Base-by-base conservation (phyloP, 2,329 filamentous ascomycete species). In the Cladophialophora psammophila region DNA sequence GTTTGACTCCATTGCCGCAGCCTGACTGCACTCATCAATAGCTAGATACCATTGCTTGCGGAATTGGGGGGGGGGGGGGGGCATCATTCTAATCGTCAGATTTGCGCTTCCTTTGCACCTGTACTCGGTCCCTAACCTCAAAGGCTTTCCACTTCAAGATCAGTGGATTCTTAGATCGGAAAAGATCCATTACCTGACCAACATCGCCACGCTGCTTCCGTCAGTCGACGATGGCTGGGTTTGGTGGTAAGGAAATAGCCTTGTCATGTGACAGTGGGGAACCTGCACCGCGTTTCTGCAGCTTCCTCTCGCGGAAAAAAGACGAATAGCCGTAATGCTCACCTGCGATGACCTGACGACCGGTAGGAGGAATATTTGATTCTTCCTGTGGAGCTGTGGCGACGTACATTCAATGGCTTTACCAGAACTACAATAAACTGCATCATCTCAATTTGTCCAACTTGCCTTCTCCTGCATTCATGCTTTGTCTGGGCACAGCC, bases 281-380 rank as follows among this genome's bases (percentile, higher is more conserved):
- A 61, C 32, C 12, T 9, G 34, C 13, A 15, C 35, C 58, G 10
- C 32, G 55, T 40, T 57, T 57, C 55, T 40, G 34, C 35, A 20
- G 32, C 58, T 61, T 48, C 59, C 18, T 31, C 34, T 42, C 59
- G n/a, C 32, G 52, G 18, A 53, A 54, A 61, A 61, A 42, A n/a
- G 31, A n/a, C 8, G 59, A 53, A 34, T 26, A 38, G 59, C 34
- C 34, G 59, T 36, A 38, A 53, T 38, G 13, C n/a, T 38, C 59
- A 40, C n/a, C 59, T 61, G 34, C 32, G 31, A 48, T 61, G 59
- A 48, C 42, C 59, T 61, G 59, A 61, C 59, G 36, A 35, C 52
- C 45, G 45, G 52, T 12, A 60, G 18, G 40, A 60, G 18, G 40
- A 50, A 20, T 45, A 53, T 40, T 35, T 13, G 31, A 35, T 38